Base-by-base conservation (phyloP, 495 filamentous ascomycete species). In the Xylaria cubensis region DNA sequence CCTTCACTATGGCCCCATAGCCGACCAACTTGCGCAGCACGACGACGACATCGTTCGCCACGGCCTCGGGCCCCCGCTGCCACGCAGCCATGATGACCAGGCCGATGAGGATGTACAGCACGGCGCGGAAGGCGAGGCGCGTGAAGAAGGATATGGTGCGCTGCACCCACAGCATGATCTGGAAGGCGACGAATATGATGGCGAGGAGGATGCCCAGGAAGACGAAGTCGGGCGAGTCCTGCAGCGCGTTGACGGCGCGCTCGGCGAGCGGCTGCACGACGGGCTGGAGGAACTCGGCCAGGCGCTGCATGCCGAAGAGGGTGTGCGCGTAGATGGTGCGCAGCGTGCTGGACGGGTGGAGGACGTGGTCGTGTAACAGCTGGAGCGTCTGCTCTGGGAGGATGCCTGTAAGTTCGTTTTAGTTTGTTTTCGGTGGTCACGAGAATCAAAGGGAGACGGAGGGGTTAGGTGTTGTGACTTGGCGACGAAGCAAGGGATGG, bases 131-230 rank as follows among this genome's bases (percentile, higher is more conserved):
- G 7, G 82, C 85, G 59, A 95, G 76, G 51, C 83, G 77, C n/a
- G 92, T 85, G 89, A 93, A 94, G 79, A 88, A 95, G 77, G 94
- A 84, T 66, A 97, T 81, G 3, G 92, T 80, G 46, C 92, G 86
- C 61, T 88, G 88, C 34, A 91, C 80, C 78, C 90, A 89, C 76
- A 89, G 82, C n/a, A 96, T 80, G 66, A 94, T 75, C 76, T 91
- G 88, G 71, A 95, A 80, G 21, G 87, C 87, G 61, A 93, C 63
- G 71, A 93, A 76, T 42, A 94, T 74, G 55, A 88, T 72, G 51
- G 73, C 74, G 19, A 90, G 68, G 1, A 88, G 74, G 17, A 92
- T 80, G 46, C 87, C 77, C 6, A 90, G 76, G 68, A 92, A 80
- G 21, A 91, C 88, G 63, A 93, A 77, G 82, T 93, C 90, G 6